Evolutionary conservation across 257 asterid species (phyloP).

Genomic region (Nemophila menziesii): DNA sequence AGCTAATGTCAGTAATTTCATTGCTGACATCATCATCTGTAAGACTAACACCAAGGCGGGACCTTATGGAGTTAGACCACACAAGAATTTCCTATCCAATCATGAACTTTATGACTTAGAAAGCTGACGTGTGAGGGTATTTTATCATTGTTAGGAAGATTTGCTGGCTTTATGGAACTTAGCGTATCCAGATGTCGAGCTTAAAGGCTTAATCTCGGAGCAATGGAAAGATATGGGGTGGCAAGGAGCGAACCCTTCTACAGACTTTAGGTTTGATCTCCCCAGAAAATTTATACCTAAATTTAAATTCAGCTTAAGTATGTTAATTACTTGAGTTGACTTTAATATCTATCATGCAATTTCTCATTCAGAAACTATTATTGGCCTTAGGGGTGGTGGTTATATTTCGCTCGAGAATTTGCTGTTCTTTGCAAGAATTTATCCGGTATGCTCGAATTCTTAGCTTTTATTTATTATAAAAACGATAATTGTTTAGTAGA

Average conservation of each 20-base stretch:
- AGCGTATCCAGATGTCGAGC: slow-evolving; percentile 64
- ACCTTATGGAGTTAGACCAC: no score
- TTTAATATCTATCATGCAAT: neutral
- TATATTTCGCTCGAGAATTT: slow-evolving; percentile 88
- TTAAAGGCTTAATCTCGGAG: slow-evolving; percentile 64
- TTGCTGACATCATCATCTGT: no score
- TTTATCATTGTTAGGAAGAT: slow-evolving; percentile 48
- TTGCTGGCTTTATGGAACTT: slow-evolving; percentile 61
- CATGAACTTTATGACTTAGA: neutral
- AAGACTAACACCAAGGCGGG: no score
- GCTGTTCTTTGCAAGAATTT: slow-evolving; percentile 61
- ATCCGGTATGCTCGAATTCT: slow-evolving; percentile 65
- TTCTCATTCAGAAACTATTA: slow-evolving; percentile 14
- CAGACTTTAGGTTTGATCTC: slow-evolving; percentile 69
- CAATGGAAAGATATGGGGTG: slow-evolving; percentile 99
- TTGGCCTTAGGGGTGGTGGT: slow-evolving; percentile 77
- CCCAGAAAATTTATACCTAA: no score
- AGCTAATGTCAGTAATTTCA: no score
- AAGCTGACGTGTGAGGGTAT: neutral
- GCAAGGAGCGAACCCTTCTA: slow-evolving; percentile 93
- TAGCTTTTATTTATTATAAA: slow-evolving; percentile 19
- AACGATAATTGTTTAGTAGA: slow-evolving; percentile 9
- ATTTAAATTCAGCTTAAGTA: no score
- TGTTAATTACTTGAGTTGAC: neutral
- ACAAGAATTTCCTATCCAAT: neutral